Base-by-base conservation (phyloP, 306 rosid species). In the Cicer arietinum region DNA sequence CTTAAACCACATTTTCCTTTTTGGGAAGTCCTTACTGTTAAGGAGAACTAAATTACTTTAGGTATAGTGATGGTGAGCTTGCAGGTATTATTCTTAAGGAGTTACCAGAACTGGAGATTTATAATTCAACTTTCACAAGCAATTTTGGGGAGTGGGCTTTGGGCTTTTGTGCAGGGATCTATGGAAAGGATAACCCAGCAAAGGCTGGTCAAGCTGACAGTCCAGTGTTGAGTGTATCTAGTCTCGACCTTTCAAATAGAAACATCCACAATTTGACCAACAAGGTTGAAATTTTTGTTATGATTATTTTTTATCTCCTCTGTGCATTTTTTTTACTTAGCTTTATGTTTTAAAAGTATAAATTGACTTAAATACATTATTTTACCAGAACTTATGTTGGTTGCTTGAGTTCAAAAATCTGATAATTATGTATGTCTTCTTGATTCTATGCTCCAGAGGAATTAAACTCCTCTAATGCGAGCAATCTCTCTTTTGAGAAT, bases 151-250 rank as follows among this genome's bases (percentile, higher is more conserved):
- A 81, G 70, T 90, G 97, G 96, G 97, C 98, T 10, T 58, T 91
- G 87, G 96, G 97, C 51, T 94, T 88, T 78, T 90, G 94, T 69
- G 97, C 94, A 68, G 98, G 85, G 51, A 79, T 91, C 56, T 91
- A 87, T 69, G 94, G 71, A 69, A 91, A 91, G 85, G 92, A 94
- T 80, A 90, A 82, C 80, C 90, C 91, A 4, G 86, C 88, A 60
- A 80, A 82, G 70, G 78, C 52, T 83, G 63, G 63, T 75, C 84
- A 80, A 35, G 79, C 79, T 65, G 93, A 85, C 64, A 22, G 48
- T 62, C 37, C 74, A 5, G 82, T 91, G 84, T 84, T 78, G 58
- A 65, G 77, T 18, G 82, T 88, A 83, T 79, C 88, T 17, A 69
- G 85, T 77, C 96, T 91, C 74, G 94, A 94, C 81, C 88, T 91